Evolutionary conservation across 495 filamentous ascomycete species (phyloP), one percentile per base, ranked within the genome.

Genomic region (Lasiosphaeriaceae sp.): DNA sequence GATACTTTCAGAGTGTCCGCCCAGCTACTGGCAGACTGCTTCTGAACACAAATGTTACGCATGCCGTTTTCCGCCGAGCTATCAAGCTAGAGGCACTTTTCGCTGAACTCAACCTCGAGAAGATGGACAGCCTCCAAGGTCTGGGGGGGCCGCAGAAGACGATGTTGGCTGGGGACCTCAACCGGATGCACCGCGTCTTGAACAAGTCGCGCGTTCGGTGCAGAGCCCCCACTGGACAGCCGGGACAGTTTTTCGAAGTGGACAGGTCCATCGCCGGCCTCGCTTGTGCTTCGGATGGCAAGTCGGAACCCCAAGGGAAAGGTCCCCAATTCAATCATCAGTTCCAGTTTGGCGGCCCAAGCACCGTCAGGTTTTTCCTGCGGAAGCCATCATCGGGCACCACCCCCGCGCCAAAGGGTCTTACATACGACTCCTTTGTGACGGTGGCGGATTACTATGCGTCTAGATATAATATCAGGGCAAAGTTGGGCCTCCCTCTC

Each of bases 1-100:
- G 88, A 0, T 90, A 80, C 60, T 88, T 87, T 57, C 75, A 84
- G 51, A 89, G 85, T 68, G 80, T 85, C 16, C 84, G 87, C 21
- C 74, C 80, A 0, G 85, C 83, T 9, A 89, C 87, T 3, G 79
- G 81, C 3, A 78, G 86, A 6, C 61, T 88, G 11, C 71, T 89
- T 1, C 67, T 88, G 3, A 89, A 90, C 52, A 78, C 82, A 31
- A 80, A 82, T 46, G 74, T 80, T 8, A 72, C 73, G 6, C 74
- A 80, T 44, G 74, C 72, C 9, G 70, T 79, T 5, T 82, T 82
- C 56, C 70, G 77, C 3, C 47, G 50, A 2, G n/a, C 50, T 1
- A 60, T 68, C 17, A 21, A 23, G 1, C 54, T 77, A 0, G 45
- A 41, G 2, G 39, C 63, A 1, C 29, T 78, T 0, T 65, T 75